phyloP scores from a whole-genome alignment of 169 alveolate species.

The Eimeria falciformis region DNA sequence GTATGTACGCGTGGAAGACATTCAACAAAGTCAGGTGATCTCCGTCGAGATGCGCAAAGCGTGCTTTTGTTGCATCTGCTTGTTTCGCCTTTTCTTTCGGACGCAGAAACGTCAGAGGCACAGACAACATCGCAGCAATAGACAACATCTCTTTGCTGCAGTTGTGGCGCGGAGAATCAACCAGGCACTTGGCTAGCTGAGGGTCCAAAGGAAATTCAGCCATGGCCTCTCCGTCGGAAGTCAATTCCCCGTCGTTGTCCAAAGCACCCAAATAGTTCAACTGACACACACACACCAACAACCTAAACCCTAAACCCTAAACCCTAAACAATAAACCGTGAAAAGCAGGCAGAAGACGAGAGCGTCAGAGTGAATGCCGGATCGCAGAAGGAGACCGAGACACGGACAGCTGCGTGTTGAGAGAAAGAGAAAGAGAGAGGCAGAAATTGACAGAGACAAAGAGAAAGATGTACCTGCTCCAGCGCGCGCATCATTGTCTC shows the following conservation, averaged over 20 bases:
- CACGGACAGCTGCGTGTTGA: background rate
- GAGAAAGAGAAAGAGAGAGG: background rate
- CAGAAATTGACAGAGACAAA: background rate
- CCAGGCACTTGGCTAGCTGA: constrained; percentile 95
- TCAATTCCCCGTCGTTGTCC: constrained; percentile 99
- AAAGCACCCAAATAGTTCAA: constrained; percentile 97
- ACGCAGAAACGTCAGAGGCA: constrained; percentile 94
- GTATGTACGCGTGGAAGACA: constrained; percentile 87
- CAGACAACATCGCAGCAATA: constrained; percentile 92
- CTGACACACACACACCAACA: constrained; percentile 85
- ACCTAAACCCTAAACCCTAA: background rate
- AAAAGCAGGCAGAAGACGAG: background rate
- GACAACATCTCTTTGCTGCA: constrained; percentile 77
- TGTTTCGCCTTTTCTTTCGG: constrained; percentile 91
- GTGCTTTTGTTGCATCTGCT: constrained; percentile 84
- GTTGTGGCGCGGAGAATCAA: constrained; percentile 67
- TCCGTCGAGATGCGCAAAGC: constrained; percentile 97
- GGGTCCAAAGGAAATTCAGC: constrained; percentile 99
- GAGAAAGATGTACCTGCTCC: constrained; percentile 32
- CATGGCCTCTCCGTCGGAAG: constrained; percentile 97
- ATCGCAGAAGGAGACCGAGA: no score
- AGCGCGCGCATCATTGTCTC: constrained; percentile 88
- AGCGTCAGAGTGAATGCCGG: no score
- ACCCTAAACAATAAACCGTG: background rate
- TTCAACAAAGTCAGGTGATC: constrained; percentile 98